Evolutionary conservation across 768 basidiomycete genomes (phyloP), one percentile per base, ranked within the genome.

Genomic region (Porpolomopsis calyptriformis): DNA sequence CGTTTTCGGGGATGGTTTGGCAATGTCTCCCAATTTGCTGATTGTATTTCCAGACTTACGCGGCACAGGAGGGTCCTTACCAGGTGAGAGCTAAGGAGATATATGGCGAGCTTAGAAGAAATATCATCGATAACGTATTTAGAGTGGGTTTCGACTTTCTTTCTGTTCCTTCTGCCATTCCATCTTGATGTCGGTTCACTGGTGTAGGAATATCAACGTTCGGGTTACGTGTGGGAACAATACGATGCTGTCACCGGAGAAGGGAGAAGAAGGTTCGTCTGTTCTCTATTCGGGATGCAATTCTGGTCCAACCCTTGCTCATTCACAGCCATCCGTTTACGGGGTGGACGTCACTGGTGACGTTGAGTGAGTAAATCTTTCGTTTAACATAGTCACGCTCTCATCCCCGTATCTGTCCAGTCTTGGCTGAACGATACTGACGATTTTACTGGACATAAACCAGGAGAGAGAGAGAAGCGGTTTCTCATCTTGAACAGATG

Each of bases 161-260:
- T 20, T 40, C 19, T 25, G 16, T 23, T 18, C 24, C 19, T 25
- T 9, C 10, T 16, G 8, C 9, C 4, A 10, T 31, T 39, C 18
- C 46, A 4, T 31, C 37, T 37, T 47, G 43, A 39, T 29, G 33
- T 40, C 23, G 41, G 7, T 7, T 31, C 14, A 7, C 7, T 31
- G 29, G 7, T 31, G 11, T 53, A 92, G 88, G 90, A 96, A 64
- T 96, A 90, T 60, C 72, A 89, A 57, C 76, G 85, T 23, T 96
- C 92, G 3, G 92, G 91, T 3, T 94, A 90, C 59, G 89, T 90
- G 12, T 98, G 93, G 93, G 93, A 98, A 63, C 94, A 97, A 62
- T 98, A 97, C 60, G 84, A 97, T 60, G 69, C 90, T 1, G 60
- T 70, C 3, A 86, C 78, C 12, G 93, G 93, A 14, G 76, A 89